A percentile compares a stretch with the other conserved stretches of the same genome.
These are phyloP conservation scores for Lagerstroemia speciosa DNA, from an alignment of 345 rosid genomes.

Conservation along the genomic window DNA sequence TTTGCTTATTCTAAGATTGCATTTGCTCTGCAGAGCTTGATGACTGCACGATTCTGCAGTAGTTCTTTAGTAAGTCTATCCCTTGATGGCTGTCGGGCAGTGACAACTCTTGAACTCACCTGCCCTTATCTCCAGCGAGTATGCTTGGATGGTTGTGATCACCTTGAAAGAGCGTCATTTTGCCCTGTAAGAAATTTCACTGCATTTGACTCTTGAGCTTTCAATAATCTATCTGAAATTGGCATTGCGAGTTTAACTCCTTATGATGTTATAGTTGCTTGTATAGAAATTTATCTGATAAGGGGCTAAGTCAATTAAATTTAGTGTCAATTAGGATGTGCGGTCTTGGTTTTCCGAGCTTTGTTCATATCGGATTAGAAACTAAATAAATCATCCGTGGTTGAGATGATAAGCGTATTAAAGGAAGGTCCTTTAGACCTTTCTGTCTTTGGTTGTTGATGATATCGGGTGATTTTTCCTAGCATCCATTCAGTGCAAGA, in stretches of 20 bases:
- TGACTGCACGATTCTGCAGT: conserved; percentile 58
- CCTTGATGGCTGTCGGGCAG: conserved; percentile 82
- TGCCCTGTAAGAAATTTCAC: conserved; percentile 58
- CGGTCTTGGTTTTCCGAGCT: background rate
- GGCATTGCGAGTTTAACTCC: background rate
- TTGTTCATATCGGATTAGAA: background rate
- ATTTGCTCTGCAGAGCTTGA: conserved; percentile 58
- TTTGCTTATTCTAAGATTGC: conserved; percentile 3
- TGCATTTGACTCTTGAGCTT: background rate
- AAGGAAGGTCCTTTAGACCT: background rate
- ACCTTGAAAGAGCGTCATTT: conserved; percentile 83
- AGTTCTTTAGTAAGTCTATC: conserved; percentile 75
- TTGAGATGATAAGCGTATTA: background rate
- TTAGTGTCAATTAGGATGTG: background rate
- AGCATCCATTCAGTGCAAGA: background rate
- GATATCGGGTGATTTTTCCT: background rate
- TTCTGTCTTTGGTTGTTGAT: background rate
- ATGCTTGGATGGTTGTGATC: conserved; percentile 94
- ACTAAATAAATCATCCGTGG: background rate
- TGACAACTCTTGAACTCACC: conserved; percentile 61
- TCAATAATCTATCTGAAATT: background rate
- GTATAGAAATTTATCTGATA: background rate
- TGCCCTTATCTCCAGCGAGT: conserved; percentile 82
- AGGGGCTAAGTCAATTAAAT: background rate
- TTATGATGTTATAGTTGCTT: background rate